Percentiles rank a stretch among this genome's conserved stretches.
These are phyloP conservation scores for Acanthamoeba royreba DNA, from an alignment of 208 protist genomes.

Conservation along the genomic window DNA sequence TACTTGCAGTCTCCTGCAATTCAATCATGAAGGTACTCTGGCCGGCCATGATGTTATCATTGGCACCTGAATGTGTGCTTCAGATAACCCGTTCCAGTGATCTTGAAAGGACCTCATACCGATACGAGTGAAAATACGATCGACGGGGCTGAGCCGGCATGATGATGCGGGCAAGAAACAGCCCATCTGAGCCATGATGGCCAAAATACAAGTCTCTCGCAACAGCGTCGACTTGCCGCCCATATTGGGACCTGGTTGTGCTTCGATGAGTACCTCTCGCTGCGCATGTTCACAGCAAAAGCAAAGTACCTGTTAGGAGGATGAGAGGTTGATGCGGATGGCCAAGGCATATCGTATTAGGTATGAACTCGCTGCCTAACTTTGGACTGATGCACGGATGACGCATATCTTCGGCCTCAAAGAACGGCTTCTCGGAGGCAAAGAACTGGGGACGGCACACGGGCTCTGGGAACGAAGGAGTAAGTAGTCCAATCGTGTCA, in stretches of 20 bases:
- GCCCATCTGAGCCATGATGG: conserved; percentile 95
- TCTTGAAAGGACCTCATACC: too few relatives aligned
- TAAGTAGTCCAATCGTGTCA: too few relatives aligned
- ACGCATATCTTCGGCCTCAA: conserved; percentile 51
- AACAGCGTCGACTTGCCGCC: conserved; percentile 97
- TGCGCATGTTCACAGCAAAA: too few relatives aligned
- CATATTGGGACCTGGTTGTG: conserved; percentile 97
- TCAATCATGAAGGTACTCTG: conserved; percentile 98
- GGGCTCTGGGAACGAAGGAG: too few relatives aligned
- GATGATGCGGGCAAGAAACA: conserved; percentile 84
- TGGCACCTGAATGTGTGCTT: conserved; percentile 77
- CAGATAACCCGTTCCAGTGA: too few relatives aligned
- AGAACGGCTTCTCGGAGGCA: neutral
- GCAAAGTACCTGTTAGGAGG: conserved; percentile 95
- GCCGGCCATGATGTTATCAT: conserved; percentile 93
- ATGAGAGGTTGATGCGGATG: conserved; percentile 69
- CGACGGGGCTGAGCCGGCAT: conserved; percentile 81
- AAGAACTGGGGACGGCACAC: conserved; percentile 66
- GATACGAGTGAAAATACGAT: conserved; percentile 97
- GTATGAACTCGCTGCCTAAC: conserved; percentile 60
- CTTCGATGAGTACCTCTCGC: too few relatives aligned
- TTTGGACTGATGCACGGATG: conserved; percentile 62
- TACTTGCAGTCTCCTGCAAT: conserved; percentile 84
- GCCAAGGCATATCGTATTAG: conserved; percentile 54
- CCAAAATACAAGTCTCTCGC: conserved; percentile 87